phyloP scores from a whole-genome alignment of 2,329 filamentous ascomycete species.

The Furcasterigmium sp. region DNA sequence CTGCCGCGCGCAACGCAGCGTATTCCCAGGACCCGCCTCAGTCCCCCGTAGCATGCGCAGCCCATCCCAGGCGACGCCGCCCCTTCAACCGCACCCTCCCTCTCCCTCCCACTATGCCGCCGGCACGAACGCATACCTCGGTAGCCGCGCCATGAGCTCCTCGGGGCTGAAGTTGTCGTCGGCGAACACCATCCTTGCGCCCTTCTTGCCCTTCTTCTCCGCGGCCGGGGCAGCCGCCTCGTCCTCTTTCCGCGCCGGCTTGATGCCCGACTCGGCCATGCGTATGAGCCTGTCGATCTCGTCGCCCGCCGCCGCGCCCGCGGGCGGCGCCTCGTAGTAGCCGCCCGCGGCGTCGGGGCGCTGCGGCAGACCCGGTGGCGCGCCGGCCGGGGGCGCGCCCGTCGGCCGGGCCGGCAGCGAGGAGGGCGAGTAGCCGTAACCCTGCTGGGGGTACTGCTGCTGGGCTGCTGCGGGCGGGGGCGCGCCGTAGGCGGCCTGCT shows the following conservation, averaged over 20 bases:
- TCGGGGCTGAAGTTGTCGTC: constrained; percentile 78
- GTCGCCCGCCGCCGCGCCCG: constrained; percentile 41
- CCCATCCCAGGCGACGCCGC: no score
- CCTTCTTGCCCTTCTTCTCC: constrained; percentile 64
- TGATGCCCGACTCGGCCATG: constrained; percentile 58
- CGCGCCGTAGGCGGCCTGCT: constrained; percentile 26
- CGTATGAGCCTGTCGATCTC: constrained; percentile 63
- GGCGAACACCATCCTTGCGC: constrained; percentile 71
- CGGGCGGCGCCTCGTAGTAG: constrained; percentile 17
- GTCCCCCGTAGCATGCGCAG: no score
- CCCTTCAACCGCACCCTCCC: no score
- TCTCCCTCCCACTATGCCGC: constrained; percentile 4
- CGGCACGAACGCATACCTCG: constrained; percentile 67
- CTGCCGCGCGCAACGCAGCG: no score
- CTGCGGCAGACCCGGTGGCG: constrained; percentile 36
- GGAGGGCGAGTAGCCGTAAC: constrained; percentile 27
- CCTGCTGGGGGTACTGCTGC: constrained; percentile 8
- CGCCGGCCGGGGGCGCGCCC: constrained; percentile 25
- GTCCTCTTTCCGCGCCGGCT: constrained; percentile 35
- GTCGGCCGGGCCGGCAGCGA: constrained; percentile 42
- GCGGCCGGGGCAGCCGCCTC: constrained; percentile 35
- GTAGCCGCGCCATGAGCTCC: constrained; percentile 78
- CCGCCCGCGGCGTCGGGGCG: constrained; percentile 32
- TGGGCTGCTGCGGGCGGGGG: constrained; percentile 22
- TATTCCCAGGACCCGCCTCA: no score